phyloP scores from a whole-genome alignment of 495 filamentous ascomycete genomes.

The Aspergillus saccharolyticus region DNA sequence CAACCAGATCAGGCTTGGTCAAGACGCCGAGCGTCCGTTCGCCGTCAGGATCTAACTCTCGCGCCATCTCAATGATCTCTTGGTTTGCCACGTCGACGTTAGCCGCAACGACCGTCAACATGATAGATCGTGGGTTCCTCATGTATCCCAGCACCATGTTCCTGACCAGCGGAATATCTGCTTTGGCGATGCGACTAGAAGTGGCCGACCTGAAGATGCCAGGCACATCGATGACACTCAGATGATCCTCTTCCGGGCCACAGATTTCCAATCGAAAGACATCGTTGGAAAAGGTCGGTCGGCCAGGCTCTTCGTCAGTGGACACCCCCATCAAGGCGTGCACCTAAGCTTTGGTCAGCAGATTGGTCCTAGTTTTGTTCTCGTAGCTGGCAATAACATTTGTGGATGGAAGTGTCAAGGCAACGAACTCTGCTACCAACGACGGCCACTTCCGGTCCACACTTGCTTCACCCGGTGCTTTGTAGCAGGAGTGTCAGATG shows the following conservation, averaged over 20 bases:
- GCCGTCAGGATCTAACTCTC: constrained; percentile 43
- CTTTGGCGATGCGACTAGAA: constrained; percentile 44
- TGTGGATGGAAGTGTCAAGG: too few species aligned
- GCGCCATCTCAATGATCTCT: constrained; percentile 52
- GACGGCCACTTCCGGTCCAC: too few species aligned
- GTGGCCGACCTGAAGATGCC: constrained; percentile 57
- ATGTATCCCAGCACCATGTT: constrained; percentile 55
- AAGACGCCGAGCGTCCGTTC: constrained; percentile 54
- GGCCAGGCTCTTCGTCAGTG: background rate
- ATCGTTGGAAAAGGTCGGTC: constrained; percentile 48
- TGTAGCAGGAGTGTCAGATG: background rate
- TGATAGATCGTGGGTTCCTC: constrained; percentile 47
- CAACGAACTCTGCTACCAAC: too few species aligned
- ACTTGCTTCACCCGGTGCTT: background rate
- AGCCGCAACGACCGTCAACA: constrained; percentile 56
- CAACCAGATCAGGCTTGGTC: constrained; percentile 58
- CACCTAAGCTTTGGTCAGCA: constrained; percentile 17
- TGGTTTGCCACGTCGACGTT: constrained; percentile 61
- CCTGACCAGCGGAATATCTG: constrained; percentile 43
- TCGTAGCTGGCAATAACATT: too few species aligned
- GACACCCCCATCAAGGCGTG: constrained; percentile 30
- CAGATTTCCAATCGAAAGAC: constrained; percentile 55
- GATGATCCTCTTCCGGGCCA: constrained; percentile 52
- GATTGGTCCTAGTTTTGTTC: background rate
- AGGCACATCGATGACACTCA: constrained; percentile 60